Conservation (phyloP, 306 rosid genomes). For the Comarum palustre region DNA sequence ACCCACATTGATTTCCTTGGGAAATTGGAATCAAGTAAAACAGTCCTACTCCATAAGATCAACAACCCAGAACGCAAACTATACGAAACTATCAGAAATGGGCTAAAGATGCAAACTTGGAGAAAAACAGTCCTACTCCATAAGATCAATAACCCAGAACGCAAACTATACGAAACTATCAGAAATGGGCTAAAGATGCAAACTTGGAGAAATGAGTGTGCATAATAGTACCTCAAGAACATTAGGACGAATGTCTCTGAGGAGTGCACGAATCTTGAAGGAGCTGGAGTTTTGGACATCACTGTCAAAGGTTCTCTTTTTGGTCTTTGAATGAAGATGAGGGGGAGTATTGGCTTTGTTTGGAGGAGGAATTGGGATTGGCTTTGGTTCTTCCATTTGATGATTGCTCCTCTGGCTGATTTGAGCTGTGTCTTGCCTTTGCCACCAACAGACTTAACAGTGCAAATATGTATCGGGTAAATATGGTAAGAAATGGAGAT, state of each 20-base stretch:
- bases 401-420: not conserved
- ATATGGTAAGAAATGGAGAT: not conserved
- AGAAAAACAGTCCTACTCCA: not conserved
- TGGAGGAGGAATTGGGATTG: conserved; percentile 23
- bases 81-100: conserved; percentile 3
- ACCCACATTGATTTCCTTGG: not conserved
- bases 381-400: conserved; percentile 27
- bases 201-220: conserved; percentile 1
- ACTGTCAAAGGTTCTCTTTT: conserved; percentile 50
- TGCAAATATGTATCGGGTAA: not conserved
- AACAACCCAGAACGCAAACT: conserved; percentile 8
- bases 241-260: conserved; percentile 75
- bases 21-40: not conserved
- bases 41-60: not conserved
- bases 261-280: conserved; percentile 59
- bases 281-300: conserved; percentile 32
- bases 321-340: conserved; percentile 29
- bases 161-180: not conserved
- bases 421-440: not conserved
- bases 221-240: conserved; percentile 48
- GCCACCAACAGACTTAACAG: not conserved
- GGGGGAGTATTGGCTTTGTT: conserved; percentile 17
- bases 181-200: conserved; percentile 4
- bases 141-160: conserved; percentile 4
- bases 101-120: not conserved